Conservation (phyloP, 345 rosid species). For the Laguncularia racemosa region DNA sequence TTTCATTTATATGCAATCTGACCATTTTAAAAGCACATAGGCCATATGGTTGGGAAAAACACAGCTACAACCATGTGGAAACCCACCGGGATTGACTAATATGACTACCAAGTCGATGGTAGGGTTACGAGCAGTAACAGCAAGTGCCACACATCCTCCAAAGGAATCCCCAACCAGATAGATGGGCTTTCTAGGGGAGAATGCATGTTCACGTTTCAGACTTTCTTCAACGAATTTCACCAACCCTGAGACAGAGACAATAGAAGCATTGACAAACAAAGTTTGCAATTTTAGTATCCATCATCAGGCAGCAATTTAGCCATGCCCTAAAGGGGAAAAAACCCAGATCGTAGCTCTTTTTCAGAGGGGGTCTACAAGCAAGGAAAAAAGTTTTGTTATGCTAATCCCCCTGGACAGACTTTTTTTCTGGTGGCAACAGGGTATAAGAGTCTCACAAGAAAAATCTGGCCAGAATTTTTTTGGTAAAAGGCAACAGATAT, state of each 20-base stretch:
- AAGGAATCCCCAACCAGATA: conserved; percentile 82
- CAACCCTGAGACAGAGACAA: conserved; percentile 33
- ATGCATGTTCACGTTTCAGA: conserved; percentile 40
- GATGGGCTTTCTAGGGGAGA: conserved; percentile 63
- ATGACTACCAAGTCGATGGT: conserved; percentile 29
- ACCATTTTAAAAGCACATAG: not conserved
- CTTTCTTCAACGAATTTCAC: conserved; percentile 56
- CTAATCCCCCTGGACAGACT: too few relatives aligned
- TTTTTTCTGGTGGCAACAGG: too few relatives aligned
- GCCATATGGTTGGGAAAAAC: not conserved
- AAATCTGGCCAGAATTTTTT: too few relatives aligned
- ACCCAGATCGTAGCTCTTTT: too few relatives aligned
- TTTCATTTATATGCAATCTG: not conserved
- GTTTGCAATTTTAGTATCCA: not conserved
- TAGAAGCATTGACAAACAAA: not conserved
- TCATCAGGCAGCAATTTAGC: not conserved
- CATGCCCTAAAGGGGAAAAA: too few relatives aligned
- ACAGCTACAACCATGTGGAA: conserved; percentile 7
- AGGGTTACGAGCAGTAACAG: too few relatives aligned
- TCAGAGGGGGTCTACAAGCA: too few relatives aligned
- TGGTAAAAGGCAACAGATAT: too few relatives aligned
- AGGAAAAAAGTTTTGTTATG: too few relatives aligned
- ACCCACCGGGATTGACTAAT: conserved; percentile 70
- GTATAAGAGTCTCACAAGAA: too few relatives aligned
- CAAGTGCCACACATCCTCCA: conserved; percentile 83